These are phyloP conservation scores for Orobanche coerulescens DNA, from an alignment of 257 asterid genomes.

Conservation along the genomic window DNA sequence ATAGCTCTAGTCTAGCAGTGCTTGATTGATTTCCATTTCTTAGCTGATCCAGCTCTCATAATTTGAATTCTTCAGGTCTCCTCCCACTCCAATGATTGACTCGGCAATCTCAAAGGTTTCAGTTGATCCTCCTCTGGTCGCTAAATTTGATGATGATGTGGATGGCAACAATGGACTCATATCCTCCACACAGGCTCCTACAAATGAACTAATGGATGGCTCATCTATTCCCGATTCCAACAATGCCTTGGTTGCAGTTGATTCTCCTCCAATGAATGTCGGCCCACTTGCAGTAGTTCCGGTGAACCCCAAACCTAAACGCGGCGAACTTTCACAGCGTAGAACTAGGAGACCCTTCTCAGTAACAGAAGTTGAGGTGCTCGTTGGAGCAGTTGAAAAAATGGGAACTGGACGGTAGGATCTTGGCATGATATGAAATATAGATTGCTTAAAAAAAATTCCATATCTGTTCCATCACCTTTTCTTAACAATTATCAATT, in stretches of 20 bases:
- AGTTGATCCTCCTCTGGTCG: slow-evolving; percentile 28
- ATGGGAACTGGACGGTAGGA: slow-evolving; percentile 90
- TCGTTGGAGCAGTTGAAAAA: slow-evolving; percentile 87
- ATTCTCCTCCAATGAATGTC: slow-evolving; percentile 26
- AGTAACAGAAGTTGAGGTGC: slow-evolving; percentile 83
- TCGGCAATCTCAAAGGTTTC: slow-evolving; percentile 44
- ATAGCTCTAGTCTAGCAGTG: background rate
- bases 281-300: slow-evolving; percentile 61
- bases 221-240: slow-evolving; percentile 31
- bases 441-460: background rate
- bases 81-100: slow-evolving; percentile 38
- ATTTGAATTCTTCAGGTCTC: slow-evolving; percentile 39
- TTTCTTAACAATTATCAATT: background rate
- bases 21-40: background rate
- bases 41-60: background rate
- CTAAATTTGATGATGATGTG: slow-evolving; percentile 33
- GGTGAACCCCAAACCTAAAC: slow-evolving; percentile 45
- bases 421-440: background rate
- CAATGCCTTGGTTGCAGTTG: slow-evolving; percentile 53
- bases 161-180: slow-evolving; percentile 24
- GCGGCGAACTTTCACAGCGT: slow-evolving; percentile 67
- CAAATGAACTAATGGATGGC: slow-evolving; percentile 26
- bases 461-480: background rate
- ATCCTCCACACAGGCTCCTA: slow-evolving; percentile 33
- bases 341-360: slow-evolving; percentile 92